These are phyloP conservation scores for Fistulinella cinereoalba DNA, from an alignment of 1,284 basidiomycete genomes.

Conservation along the genomic window DNA sequence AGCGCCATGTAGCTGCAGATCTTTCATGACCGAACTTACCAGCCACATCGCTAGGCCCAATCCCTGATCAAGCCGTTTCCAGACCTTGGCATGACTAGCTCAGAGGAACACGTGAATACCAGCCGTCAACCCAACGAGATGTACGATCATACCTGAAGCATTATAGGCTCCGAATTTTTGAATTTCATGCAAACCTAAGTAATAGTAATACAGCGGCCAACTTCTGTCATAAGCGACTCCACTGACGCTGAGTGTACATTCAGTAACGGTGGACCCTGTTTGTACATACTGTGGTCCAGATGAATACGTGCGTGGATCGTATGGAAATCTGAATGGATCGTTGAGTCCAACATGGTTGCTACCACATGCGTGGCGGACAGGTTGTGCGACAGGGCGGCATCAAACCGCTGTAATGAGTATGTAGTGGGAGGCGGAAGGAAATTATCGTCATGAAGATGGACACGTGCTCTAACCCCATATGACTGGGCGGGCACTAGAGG, in stretches of 20 bases:
- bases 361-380: constrained; percentile 41
- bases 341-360: constrained; percentile 38
- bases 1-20: constrained; percentile 33
- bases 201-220: constrained; percentile 16
- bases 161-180: constrained; percentile 46
- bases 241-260: constrained; percentile 7
- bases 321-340: constrained; percentile 40
- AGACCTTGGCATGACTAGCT: constrained; percentile 33
- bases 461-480: constrained; percentile 29
- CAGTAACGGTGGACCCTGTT: constrained; percentile 28
- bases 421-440: neutral
- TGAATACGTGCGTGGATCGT: constrained; percentile 8
- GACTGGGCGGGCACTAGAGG: constrained; percentile 30
- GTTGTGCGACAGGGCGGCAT: constrained; percentile 47
- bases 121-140: constrained; percentile 20
- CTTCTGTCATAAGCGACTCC: constrained; percentile 12
- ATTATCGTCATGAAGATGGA: constrained; percentile 2
- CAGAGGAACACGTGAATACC: constrained; percentile 21
- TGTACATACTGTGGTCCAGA: constrained; percentile 8
- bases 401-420: constrained; percentile 29
- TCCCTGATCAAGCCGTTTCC: constrained; percentile 39
- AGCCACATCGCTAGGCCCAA: too few relatives aligned
- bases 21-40: constrained; percentile 42
- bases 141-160: constrained; percentile 39
- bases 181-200: constrained; percentile 47